Conservation (phyloP, 345 rosid genomes). For the Gossypium mustelinum region DNA sequence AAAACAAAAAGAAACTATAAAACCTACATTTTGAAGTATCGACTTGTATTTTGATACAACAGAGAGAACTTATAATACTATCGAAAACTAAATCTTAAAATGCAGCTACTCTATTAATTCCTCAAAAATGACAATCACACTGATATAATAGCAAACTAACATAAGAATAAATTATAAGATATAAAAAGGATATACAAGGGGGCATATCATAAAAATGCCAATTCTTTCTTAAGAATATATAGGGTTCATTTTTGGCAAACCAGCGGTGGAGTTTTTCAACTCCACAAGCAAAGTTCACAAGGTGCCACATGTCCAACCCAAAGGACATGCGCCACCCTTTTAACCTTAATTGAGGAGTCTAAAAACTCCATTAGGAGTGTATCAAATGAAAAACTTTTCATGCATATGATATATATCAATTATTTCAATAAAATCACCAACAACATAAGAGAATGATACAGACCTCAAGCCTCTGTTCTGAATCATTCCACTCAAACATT, state of each 20-base stretch:
- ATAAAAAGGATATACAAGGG: background rate
- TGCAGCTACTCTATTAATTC: background rate
- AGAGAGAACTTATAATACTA: background rate
- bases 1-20: background rate
- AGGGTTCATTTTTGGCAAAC: too few relatives aligned
- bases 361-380: too few relatives aligned
- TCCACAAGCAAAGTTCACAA: too few relatives aligned
- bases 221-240: background rate
- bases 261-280: too few relatives aligned
- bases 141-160: background rate
- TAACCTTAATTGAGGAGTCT: too few relatives aligned
- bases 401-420: background rate
- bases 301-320: too few relatives aligned
- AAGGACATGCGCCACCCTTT: too few relatives aligned
- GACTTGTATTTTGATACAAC: background rate
- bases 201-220: background rate
- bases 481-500: slow-evolving; percentile 92
- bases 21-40: background rate
- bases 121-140: background rate
- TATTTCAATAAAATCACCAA: slow-evolving; percentile 1
- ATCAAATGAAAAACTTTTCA: too few relatives aligned
- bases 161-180: background rate
- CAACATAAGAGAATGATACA: slow-evolving; percentile 17
- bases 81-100: background rate
- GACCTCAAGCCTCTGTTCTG: slow-evolving; percentile 91